Evolutionary conservation across 108 stramenopile species (phyloP).

Genomic region (Cyclotella kingstonii): DNA sequence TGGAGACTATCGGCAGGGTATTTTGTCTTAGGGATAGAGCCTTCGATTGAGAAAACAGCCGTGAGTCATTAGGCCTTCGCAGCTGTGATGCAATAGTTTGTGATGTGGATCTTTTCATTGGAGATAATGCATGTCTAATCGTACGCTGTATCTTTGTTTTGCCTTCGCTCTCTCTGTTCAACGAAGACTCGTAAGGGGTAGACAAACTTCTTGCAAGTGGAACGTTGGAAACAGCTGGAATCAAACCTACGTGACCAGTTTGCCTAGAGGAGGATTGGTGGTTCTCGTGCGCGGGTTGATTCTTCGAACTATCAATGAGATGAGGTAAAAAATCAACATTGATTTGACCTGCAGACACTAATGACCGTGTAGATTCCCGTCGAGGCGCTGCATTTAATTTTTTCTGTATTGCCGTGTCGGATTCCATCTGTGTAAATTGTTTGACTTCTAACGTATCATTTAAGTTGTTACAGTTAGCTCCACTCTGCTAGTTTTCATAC

Average conservation of each 20-base stretch:
- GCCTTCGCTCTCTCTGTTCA: not conserved
- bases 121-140: not conserved
- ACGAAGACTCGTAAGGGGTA: not conserved
- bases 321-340: no score
- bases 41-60: not conserved
- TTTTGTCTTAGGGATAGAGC: not conserved
- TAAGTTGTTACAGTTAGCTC: no score
- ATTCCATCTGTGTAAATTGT: no score
- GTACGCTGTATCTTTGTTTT: not conserved
- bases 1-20: not conserved
- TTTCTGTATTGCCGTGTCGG: no score
- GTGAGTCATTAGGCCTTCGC: not conserved
- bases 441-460: no score
- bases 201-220: not conserved
- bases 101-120: not conserved
- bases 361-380: no score
- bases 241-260: slow-evolving; percentile 2
- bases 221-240: not conserved
- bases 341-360: no score
- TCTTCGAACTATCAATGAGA: no score
- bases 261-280: slow-evolving; percentile 2
- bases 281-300: no score
- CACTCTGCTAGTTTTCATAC: no score
- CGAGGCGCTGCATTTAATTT: no score
- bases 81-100: not conserved